Conservation (phyloP, 2,329 filamentous ascomycete genomes). For the Microdochium trichocladiopsis region DNA sequence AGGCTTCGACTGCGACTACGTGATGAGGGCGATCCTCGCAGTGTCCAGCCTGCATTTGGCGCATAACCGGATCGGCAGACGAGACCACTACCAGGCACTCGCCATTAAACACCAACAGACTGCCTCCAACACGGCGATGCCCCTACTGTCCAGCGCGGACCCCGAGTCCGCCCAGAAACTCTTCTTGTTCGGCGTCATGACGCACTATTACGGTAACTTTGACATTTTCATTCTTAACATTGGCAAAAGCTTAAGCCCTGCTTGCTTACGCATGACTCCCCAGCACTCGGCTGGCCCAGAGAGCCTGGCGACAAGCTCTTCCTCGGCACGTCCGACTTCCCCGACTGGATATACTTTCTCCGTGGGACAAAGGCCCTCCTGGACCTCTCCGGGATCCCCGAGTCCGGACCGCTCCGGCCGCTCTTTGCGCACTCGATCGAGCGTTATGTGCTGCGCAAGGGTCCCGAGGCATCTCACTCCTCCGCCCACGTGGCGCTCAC, state of each 20-base stretch:
- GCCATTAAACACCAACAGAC: conserved; percentile 22
- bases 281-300: not conserved
- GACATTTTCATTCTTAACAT: too few relatives aligned
- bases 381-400: not conserved
- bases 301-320: not conserved
- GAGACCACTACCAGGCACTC: conserved; percentile 18
- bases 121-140: not conserved
- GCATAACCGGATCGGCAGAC: conserved; percentile 14
- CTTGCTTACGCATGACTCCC: not conserved
- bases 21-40: conserved; percentile 29
- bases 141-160: not conserved
- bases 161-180: not conserved
- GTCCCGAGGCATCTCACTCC: not conserved
- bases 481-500: not conserved
- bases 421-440: not conserved
- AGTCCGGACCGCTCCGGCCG: not conserved
- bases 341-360: not conserved
- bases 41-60: conserved; percentile 29
- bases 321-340: not conserved
- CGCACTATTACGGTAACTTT: not conserved
- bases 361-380: not conserved
- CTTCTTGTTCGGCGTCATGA: not conserved
- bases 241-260: not conserved
- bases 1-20: conserved; percentile 25
- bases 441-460: not conserved